phyloP scores from a whole-genome alignment of 2,329 filamentous ascomycete species.

The Botryotinia globosa region DNA sequence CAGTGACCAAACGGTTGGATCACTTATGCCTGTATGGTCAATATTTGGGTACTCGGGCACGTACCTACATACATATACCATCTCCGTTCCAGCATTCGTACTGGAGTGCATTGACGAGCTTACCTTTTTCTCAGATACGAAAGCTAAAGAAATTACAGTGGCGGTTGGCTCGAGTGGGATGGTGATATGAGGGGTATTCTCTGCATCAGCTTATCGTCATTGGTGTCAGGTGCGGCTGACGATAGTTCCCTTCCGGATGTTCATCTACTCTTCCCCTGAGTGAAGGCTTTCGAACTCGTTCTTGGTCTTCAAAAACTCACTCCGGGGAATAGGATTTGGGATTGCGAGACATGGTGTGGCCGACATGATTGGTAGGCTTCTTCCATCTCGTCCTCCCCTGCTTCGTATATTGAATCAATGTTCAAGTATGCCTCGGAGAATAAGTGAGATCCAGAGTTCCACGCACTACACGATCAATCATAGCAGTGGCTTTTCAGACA shows the following conservation, averaged over 20 bases:
- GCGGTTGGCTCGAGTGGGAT: not conserved
- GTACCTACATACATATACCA: not conserved
- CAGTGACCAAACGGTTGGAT: not conserved
- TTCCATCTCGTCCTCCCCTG: not conserved
- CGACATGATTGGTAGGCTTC: not conserved
- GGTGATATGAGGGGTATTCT: not conserved
- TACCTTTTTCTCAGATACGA: not conserved
- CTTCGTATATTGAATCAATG: not conserved
- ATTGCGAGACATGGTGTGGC: not conserved
- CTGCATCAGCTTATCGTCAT: not conserved
- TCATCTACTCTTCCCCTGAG: not conserved
- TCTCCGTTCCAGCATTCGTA: not conserved
- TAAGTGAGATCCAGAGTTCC: not conserved
- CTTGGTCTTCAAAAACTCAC: not conserved
- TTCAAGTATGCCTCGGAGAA: not conserved
- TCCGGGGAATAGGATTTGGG: not conserved
- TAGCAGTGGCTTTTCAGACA: not conserved
- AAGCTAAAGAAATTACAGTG: constrained; percentile 1
- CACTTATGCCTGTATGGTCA: not conserved
- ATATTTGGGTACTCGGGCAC: not conserved
- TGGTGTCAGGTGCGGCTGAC: constrained; percentile 11
- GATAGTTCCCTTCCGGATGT: not conserved
- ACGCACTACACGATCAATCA: not conserved
- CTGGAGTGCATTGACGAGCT: not conserved
- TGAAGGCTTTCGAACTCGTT: not conserved